A percentile compares a stretch with the other conserved stretches of the same genome.
Evolutionary conservation across 163 green algal genomes (phyloP).

Genomic region (Chloromonas sp.): DNA sequence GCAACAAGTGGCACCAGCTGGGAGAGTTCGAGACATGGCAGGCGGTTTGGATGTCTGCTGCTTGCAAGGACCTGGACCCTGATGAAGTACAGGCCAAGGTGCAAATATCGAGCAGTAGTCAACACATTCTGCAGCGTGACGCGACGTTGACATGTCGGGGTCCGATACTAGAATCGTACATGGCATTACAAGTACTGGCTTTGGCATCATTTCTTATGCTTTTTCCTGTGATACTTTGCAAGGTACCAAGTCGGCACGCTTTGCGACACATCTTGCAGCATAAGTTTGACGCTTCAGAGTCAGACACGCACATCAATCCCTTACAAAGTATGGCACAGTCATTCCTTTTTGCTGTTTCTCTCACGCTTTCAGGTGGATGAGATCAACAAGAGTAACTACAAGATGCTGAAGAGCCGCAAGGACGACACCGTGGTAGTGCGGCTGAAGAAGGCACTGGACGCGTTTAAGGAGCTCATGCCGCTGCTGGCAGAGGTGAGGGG

Average conservation of each 20-base stretch:
- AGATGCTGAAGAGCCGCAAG: constrained; percentile 51
- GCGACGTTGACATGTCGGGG: too few species aligned
- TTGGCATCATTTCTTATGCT: too few species aligned
- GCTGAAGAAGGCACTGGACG: constrained; percentile 57
- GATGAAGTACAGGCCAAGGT: constrained; percentile 37
- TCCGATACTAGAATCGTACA: too few species aligned
- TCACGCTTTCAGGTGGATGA: constrained; percentile 37
- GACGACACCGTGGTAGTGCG: constrained; percentile 43
- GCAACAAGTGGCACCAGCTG: constrained; percentile 44
- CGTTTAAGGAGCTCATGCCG: constrained; percentile 53
- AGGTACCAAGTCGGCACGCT: too few species aligned
- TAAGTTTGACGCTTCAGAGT: too few species aligned
- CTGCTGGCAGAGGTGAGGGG: constrained; percentile 39
- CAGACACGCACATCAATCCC: too few species aligned
- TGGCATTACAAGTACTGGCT: too few species aligned
- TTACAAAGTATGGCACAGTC: too few species aligned
- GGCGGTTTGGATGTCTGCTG: constrained; percentile 24
- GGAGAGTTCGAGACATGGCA: constrained; percentile 30
- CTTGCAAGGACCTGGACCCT: constrained; percentile 28
- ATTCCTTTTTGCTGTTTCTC: too few species aligned
- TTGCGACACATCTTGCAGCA: too few species aligned
- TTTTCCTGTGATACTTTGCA: too few species aligned
- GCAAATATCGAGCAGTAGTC: background rate
- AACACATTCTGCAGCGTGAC: too few species aligned
- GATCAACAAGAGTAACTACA: constrained; percentile 50